Evolutionary conservation across 2,329 filamentous ascomycete genomes (phyloP).

Genomic region (Ophiosphaerella korrae): DNA sequence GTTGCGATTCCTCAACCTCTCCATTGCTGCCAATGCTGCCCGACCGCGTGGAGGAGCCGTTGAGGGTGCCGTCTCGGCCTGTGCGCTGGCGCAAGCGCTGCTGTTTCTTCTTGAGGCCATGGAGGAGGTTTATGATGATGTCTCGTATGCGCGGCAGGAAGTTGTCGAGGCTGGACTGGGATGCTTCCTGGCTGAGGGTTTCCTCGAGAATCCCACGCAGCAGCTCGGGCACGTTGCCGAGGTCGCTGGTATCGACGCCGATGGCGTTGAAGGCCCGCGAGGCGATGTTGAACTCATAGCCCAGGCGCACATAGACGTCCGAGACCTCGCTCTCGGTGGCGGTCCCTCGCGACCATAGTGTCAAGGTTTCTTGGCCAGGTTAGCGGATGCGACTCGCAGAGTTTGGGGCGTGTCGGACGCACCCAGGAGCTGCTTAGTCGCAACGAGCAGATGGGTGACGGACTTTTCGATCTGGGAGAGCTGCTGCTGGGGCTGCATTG

Average conservation of each 20-base stretch:
- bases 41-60: conserved; percentile 48
- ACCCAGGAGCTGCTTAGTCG: conserved; percentile 88
- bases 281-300: conserved; percentile 99
- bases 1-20: conserved; percentile 48
- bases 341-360: conserved; percentile 92
- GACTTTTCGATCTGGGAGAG: conserved; percentile 99
- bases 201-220: conserved; percentile 90
- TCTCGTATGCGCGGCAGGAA: conserved; percentile 94
- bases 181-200: conserved; percentile 95
- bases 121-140: conserved; percentile 96
- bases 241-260: conserved; percentile 90
- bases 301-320: conserved; percentile 94
- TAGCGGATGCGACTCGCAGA: conserved; percentile 13
- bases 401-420: conserved; percentile 12
- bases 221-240: conserved; percentile 93
- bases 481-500: conserved; percentile 67
- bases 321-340: conserved; percentile 95
- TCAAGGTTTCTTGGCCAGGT: conserved; percentile 73
- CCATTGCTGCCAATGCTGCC: conserved; percentile 40
- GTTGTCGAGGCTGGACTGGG: conserved; percentile 87
- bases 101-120: conserved; percentile 96
- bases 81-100: conserved; percentile 74
- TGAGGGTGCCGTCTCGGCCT: conserved; percentile 53
- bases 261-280: conserved; percentile 96
- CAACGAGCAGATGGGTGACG: conserved; percentile 88